A percentile compares a stretch with the other conserved stretches of the same genome.
Conservation (phyloP, 73 alveolate genomes). For the Paramecium caudatum region DNA sequence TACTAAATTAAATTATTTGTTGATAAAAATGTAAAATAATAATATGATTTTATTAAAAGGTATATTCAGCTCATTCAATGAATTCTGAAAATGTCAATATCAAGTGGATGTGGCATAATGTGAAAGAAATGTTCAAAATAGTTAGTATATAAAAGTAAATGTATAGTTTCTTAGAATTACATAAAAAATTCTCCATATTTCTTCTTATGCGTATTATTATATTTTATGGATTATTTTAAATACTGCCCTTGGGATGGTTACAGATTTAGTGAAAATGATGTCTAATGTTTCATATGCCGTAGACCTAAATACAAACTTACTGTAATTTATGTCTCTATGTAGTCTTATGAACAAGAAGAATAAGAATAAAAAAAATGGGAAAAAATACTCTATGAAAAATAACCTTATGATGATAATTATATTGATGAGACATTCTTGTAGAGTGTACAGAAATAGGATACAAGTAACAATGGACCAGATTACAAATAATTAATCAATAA, state of each 20-base stretch:
- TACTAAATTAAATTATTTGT: no score
- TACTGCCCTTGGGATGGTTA: constrained; percentile 73
- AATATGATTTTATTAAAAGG: no score
- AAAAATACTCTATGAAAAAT: constrained; percentile 55
- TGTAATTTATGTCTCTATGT: neutral
- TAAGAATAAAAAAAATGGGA: constrained; percentile 62
- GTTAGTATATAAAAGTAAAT: no score
- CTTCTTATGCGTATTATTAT: constrained; percentile 32
- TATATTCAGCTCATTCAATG: no score
- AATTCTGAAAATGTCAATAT: no score
- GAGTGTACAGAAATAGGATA: constrained; percentile 48
- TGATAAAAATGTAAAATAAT: no score
- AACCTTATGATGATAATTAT: constrained; percentile 64
- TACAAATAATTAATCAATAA: constrained; percentile 43
- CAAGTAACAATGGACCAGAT: constrained; percentile 18
- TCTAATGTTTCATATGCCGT: constrained; percentile 55
- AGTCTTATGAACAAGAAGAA: neutral
- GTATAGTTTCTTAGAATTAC: no score
- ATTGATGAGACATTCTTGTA: constrained; percentile 56
- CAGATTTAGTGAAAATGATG: constrained; percentile 51
- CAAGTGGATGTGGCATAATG: no score
- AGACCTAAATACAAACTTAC: constrained; percentile 49
- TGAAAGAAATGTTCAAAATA: no score
- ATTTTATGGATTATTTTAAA: constrained; percentile 38
- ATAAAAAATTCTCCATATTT: no score